Evolutionary conservation across 805 yeast genomes (phyloP).

Genomic region (Candida stauntonica): DNA sequence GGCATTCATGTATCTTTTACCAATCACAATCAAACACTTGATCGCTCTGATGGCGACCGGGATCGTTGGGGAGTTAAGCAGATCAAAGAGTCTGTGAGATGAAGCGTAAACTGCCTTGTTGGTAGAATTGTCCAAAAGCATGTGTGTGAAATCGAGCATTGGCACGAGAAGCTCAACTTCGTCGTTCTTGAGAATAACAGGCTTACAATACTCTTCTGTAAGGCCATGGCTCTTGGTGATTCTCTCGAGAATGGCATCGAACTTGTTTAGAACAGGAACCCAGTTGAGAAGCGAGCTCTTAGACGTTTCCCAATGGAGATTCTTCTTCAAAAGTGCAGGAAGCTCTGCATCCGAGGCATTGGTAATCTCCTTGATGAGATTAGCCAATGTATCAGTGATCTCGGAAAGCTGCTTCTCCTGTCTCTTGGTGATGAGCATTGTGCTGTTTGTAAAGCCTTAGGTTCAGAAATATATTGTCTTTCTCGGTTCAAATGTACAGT

Average conservation of each 20-base stretch:
- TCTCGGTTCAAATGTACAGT: too few species aligned
- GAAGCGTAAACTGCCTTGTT: slow-evolving; percentile 68
- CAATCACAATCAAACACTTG: slow-evolving; percentile 53
- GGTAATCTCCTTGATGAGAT: slow-evolving; percentile 35
- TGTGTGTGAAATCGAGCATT: slow-evolving; percentile 56
- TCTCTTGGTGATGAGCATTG: slow-evolving; percentile 27
- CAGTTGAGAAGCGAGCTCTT: slow-evolving; percentile 70
- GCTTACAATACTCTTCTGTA: slow-evolving; percentile 40
- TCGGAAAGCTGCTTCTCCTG: slow-evolving; percentile 23
- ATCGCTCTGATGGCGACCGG: slow-evolving; percentile 57
- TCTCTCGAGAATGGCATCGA: slow-evolving; percentile 61
- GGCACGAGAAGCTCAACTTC: slow-evolving; percentile 49
- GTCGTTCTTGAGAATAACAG: slow-evolving; percentile 38
- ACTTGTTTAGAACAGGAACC: slow-evolving; percentile 69
- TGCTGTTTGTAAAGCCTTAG: too few species aligned
- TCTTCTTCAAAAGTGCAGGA: slow-evolving; percentile 33
- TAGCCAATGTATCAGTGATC: slow-evolving; percentile 30
- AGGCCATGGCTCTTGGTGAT: slow-evolving; percentile 51
- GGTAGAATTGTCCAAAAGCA: slow-evolving; percentile 64
- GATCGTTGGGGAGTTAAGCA: slow-evolving; percentile 57
- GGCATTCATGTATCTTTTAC: slow-evolving; percentile 54
- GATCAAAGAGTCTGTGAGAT: slow-evolving; percentile 50
- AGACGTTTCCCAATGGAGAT: slow-evolving; percentile 55
- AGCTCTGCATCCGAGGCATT: slow-evolving; percentile 37
- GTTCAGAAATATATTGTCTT: too few species aligned